phyloP scores from a whole-genome alignment of 257 asterid genomes.

The Ehretia macrophylla region DNA sequence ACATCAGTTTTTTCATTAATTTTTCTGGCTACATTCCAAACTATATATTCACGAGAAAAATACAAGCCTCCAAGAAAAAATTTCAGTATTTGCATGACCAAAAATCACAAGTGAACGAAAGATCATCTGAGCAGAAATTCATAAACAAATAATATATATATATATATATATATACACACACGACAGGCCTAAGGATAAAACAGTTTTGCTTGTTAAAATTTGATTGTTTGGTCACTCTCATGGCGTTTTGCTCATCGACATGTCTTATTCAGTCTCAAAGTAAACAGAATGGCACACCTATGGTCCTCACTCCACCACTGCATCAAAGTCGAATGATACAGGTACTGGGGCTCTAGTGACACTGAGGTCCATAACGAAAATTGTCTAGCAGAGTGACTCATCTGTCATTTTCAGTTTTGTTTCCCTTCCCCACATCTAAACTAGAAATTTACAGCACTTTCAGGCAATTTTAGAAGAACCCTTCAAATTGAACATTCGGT shows the following conservation, averaged over 20 bases:
- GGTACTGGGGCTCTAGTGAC: background rate
- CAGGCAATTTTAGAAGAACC: too few relatives aligned
- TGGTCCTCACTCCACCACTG: background rate
- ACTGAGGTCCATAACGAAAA: background rate
- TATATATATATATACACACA: background rate
- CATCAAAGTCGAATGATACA: background rate
- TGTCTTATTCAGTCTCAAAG: conserved; percentile 46
- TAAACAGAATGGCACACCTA: conserved; percentile 3
- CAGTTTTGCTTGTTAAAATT: conserved; percentile 2
- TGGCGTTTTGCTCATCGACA: conserved; percentile 62
- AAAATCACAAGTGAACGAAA: conserved; percentile 10
- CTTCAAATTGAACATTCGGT: too few relatives aligned
- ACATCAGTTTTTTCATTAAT: conserved; percentile 1
- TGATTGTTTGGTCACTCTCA: conserved; percentile 45
- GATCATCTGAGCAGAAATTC: conserved; percentile 3
- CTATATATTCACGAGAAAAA: conserved; percentile 3
- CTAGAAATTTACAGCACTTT: too few relatives aligned
- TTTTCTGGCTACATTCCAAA: conserved; percentile 15
- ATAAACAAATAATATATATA: background rate
- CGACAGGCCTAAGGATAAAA: background rate
- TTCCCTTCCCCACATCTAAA: too few relatives aligned
- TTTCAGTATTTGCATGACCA: too few relatives aligned
- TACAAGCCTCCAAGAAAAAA: too few relatives aligned
- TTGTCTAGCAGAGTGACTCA: background rate
- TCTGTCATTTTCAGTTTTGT: background rate